Base-by-base conservation (phyloP, 2,329 filamentous ascomycete genomes). In the Neopestalotiopsis clavispora region DNA sequence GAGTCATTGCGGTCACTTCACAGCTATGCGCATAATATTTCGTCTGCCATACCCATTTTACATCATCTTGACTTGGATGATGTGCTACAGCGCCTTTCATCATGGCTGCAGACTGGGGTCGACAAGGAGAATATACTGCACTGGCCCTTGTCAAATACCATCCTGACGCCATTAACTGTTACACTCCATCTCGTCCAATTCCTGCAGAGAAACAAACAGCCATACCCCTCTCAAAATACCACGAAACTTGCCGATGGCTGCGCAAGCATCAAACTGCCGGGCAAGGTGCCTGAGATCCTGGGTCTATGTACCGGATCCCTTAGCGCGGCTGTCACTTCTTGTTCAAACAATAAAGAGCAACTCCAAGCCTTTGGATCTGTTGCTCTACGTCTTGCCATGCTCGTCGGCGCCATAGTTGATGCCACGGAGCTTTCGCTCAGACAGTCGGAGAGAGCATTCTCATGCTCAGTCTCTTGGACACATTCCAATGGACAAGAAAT, bases 331-430 rank as follows among this genome's bases (percentile, higher is more conserved):
- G 42, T 65, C 62, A 12, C 4, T 17, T 49, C n/a, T 28, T 7
- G 40, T 30, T 49, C 62, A 20, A 1, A 52, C 12, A 40, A 17
- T 5, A 3, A 20, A 42, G 20, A 17, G 3, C 1, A 49, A 40
- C 17, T 65, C 30, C 2, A 30, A 13, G 7, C 13, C 1, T n/a
- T 52, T 34, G 62, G 62, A 1, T 14, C 62, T 20, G 62, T 52
- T 1, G 62, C 40, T 52, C 17, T 65, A 3, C 38, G 62, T 10
- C 34, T 65, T 9, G 62, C 38, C 10, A 65, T 65, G 62, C n/a
- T 65, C 4, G 56, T 65, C 20, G 42, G 62, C 14, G 62, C 62
- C 5, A 17, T 65, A 13, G 62, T 65, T 28, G 62, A 65, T 40
- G 20, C 40, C 4, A 17, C 42, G 1, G 62, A 65, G 2, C 17